Conservation (phyloP, 495 filamentous ascomycete species). For the Aspergillus ostianus region DNA sequence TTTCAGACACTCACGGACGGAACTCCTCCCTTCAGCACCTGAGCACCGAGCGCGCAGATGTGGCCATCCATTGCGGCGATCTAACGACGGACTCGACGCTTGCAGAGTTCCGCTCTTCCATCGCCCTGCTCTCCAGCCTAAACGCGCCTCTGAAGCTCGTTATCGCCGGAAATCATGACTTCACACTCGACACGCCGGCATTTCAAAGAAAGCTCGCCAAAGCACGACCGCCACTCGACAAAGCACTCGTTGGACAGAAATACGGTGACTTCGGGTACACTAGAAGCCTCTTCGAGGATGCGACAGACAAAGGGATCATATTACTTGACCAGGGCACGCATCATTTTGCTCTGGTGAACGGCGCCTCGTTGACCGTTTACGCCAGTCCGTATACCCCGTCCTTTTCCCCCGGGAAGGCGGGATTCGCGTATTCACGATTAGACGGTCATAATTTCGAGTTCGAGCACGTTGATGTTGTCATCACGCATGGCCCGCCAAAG, state of each 20-base stretch:
- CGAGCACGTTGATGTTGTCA: conserved; percentile 52
- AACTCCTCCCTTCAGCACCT: conserved; percentile 16
- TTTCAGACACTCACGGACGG: conserved; percentile 57
- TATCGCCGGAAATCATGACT: conserved; percentile 75
- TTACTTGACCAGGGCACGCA: conserved; percentile 64
- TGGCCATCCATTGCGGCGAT: conserved; percentile 69
- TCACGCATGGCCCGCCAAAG: conserved; percentile 68
- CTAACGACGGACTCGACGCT: conserved; percentile 59
- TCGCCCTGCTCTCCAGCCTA: conserved; percentile 50
- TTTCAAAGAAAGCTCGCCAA: conserved; percentile 36
- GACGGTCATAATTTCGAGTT: conserved; percentile 50
- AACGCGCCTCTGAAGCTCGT: conserved; percentile 65
- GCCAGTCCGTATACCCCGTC: conserved; percentile 64
- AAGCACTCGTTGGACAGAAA: conserved; percentile 18
- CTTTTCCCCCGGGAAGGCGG: conserved; percentile 47
- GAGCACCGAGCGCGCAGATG: conserved; percentile 47
- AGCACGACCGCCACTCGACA: conserved; percentile 22
- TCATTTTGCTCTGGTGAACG: conserved; percentile 52
- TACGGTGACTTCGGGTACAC: conserved; percentile 35
- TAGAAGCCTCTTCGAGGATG: conserved; percentile 21
- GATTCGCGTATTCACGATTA: conserved; percentile 55
- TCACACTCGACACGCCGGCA: conserved; percentile 52
- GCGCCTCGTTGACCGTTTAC: conserved; percentile 59
- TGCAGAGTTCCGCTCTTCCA: conserved; percentile 46
- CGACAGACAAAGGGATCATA: conserved; percentile 45